phyloP scores from a whole-genome alignment of 2,329 filamentous ascomycete species.

The Balansia obtecta region DNA sequence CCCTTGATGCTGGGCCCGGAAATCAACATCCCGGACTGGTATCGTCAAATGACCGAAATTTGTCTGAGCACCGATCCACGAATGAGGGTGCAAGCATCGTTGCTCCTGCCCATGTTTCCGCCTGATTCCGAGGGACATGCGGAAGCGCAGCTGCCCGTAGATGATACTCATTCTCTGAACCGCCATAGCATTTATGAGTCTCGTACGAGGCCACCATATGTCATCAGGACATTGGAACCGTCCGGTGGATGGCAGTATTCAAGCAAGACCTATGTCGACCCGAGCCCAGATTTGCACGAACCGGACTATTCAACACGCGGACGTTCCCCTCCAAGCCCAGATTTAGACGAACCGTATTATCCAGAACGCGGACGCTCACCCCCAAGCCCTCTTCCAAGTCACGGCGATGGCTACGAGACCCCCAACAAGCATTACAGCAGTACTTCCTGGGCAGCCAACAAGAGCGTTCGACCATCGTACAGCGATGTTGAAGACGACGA shows the following conservation, averaged over 20 bases:
- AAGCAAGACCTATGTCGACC: slow-evolving; percentile 24
- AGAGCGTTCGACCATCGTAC: slow-evolving; percentile 26
- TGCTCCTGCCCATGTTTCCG: slow-evolving; percentile 60
- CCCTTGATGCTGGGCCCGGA: slow-evolving; percentile 51
- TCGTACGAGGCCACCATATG: slow-evolving; percentile 18
- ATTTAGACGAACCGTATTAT: slow-evolving; percentile 30
- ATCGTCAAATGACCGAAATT: slow-evolving; percentile 57
- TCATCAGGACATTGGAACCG: slow-evolving; percentile 28
- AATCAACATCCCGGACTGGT: slow-evolving; percentile 64
- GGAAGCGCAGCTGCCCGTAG: slow-evolving; percentile 23
- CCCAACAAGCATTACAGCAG: slow-evolving; percentile 15
- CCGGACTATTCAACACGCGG: slow-evolving; percentile 36
- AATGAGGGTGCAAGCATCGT: slow-evolving; percentile 57
- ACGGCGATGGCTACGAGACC: slow-evolving; percentile 24
- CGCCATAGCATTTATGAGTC: slow-evolving; percentile 27
- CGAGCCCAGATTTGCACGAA: slow-evolving; percentile 24
- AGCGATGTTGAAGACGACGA: slow-evolving; percentile 20
- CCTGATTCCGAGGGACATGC: slow-evolving; percentile 7
- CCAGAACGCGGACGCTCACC: slow-evolving; percentile 40
- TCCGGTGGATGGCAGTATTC: slow-evolving; percentile 31
- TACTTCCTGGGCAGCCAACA: slow-evolving; percentile 26
- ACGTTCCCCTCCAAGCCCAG: slow-evolving; percentile 40
- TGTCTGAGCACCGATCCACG: slow-evolving; percentile 69
- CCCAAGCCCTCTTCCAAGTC: slow-evolving; percentile 35
- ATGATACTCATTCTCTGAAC: slow-evolving; percentile 26